Evolutionary conservation across 2,329 filamentous ascomycete species (phyloP).

Genomic region (Chalara sp.): DNA sequence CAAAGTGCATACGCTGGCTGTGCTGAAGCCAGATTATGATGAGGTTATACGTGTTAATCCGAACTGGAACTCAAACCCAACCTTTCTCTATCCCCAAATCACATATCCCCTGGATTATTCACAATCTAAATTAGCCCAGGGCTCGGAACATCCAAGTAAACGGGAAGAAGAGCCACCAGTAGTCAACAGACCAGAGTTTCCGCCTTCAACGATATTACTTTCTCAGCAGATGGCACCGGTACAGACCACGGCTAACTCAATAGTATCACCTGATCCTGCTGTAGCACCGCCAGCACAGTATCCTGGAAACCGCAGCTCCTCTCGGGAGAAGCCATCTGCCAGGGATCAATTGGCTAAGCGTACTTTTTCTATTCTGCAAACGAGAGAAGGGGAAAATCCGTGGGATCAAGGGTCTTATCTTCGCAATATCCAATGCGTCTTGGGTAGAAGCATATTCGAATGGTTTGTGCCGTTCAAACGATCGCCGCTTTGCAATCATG

Average conservation of each 20-base stretch:
- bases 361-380: slow-evolving; percentile 74
- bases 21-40: slow-evolving; percentile 48
- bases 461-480: slow-evolving; percentile 75
- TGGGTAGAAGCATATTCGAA: slow-evolving; percentile 65
- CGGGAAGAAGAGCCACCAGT: too few species aligned
- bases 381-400: slow-evolving; percentile 66
- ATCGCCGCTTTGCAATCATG: slow-evolving; percentile 69
- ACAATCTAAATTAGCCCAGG: too few species aligned
- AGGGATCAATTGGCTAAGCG: slow-evolving; percentile 39
- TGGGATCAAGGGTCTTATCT: slow-evolving; percentile 66
- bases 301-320: background rate
- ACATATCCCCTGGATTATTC: slow-evolving; percentile 47
- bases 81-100: slow-evolving; percentile 42
- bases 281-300: background rate
- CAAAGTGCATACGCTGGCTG: slow-evolving; percentile 65
- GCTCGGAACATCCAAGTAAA: too few species aligned
- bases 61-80: slow-evolving; percentile 31
- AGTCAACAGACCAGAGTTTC: too few species aligned
- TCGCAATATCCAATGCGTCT: slow-evolving; percentile 70
- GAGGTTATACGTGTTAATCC: slow-evolving; percentile 11
- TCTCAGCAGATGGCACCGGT: too few species aligned
- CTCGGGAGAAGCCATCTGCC: background rate
- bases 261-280: background rate
- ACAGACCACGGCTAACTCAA: too few species aligned
- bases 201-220: too few species aligned